These are phyloP conservation scores for Xylaria castorea DNA, from an alignment of 495 filamentous ascomycete genomes.

Conservation along the genomic window DNA sequence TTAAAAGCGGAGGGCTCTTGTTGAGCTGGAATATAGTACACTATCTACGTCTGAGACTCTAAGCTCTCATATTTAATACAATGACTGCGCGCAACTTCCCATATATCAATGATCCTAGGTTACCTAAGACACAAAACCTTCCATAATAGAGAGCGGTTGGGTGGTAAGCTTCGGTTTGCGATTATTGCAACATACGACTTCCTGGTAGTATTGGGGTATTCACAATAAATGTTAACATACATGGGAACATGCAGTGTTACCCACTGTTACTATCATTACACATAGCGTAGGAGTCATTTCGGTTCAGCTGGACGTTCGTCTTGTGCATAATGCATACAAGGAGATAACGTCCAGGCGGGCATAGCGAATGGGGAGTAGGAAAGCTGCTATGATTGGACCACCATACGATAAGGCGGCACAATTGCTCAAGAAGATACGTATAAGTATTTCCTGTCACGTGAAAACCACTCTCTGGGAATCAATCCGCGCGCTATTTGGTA, in stretches of 20 bases:
- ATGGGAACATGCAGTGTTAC: neutral
- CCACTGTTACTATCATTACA: neutral
- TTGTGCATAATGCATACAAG: neutral
- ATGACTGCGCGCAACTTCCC: neutral
- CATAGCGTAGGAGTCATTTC: neutral
- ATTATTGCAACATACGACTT: neutral
- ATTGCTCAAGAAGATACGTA: neutral
- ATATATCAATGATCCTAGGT: neutral
- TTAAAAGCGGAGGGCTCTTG: neutral
- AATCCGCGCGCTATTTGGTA: neutral
- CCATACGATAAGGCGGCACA: neutral
- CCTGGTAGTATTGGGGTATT: neutral
- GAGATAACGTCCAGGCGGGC: neutral
- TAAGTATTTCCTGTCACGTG: neutral
- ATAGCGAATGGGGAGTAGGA: neutral
- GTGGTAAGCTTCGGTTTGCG: slow-evolving; percentile 1
- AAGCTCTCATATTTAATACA: neutral
- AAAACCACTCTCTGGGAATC: neutral
- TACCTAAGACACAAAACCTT: neutral
- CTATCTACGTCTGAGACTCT: neutral
- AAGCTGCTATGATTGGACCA: neutral
- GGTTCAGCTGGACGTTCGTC: neutral
- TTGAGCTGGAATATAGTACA: neutral
- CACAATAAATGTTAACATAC: neutral
- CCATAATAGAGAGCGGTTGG: neutral